These are phyloP conservation scores for Curvularia verruculosa DNA, from an alignment of 2,329 filamentous ascomycete species.

Conservation along the genomic window DNA sequence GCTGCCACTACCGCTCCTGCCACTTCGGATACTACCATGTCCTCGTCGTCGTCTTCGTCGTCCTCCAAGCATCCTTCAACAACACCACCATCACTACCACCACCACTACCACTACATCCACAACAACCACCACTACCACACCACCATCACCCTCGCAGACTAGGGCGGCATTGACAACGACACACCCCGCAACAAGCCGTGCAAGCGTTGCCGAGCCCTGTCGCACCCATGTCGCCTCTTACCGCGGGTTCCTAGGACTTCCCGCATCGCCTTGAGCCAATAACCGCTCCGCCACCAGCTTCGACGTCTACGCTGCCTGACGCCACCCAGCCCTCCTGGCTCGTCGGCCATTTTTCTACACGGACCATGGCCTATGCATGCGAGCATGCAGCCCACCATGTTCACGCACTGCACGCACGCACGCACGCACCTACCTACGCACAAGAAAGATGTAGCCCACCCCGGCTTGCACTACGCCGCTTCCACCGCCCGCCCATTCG, in stretches of 20 bases:
- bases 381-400: conserved; percentile 41
- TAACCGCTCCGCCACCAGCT: conserved; percentile 43
- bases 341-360: conserved; percentile 50
- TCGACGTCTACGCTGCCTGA: conserved; percentile 45
- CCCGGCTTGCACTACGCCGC: conserved; percentile 46
- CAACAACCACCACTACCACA: conserved; percentile 22
- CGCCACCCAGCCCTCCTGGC: conserved; percentile 49
- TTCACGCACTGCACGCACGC: conserved; percentile 33
- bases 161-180: conserved; percentile 38
- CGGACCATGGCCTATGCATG: conserved; percentile 44
- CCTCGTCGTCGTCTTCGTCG: no score
- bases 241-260: conserved; percentile 47
- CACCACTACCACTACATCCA: conserved; percentile 2
- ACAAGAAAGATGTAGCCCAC: no score
- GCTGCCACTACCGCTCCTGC: neutral
- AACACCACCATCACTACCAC: no score
- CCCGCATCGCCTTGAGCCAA: conserved; percentile 48
- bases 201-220: conserved; percentile 52
- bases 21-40: no score
- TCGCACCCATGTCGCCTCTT: conserved; percentile 36
- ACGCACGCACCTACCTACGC: no score
- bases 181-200: conserved; percentile 48
- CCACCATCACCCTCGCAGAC: conserved; percentile 25
- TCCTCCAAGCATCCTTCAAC: no score
- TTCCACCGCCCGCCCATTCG: conserved; percentile 47